phyloP scores from a whole-genome alignment of 805 yeast genomes.

The Kluyveromyces nonfermentans region DNA sequence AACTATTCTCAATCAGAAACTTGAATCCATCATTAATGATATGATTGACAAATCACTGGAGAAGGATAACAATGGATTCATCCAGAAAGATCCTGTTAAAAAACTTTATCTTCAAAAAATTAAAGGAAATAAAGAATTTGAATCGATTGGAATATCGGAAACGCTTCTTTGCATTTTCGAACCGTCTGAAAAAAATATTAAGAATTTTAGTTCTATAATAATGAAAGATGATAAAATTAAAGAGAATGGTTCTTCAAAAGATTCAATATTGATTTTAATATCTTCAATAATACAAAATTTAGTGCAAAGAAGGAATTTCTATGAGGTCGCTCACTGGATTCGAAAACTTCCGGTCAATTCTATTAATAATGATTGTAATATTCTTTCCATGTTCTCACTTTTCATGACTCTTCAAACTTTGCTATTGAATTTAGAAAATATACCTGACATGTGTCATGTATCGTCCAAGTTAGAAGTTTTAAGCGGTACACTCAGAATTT shows the following conservation, averaged over 20 bases:
- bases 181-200: slow-evolving; percentile 21
- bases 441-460: slow-evolving; percentile 4
- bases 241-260: not conserved
- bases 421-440: not conserved
- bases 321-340: slow-evolving; percentile 18
- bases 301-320: slow-evolving; percentile 16
- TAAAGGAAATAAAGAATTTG: slow-evolving; percentile 10
- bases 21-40: slow-evolving; percentile 6
- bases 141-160: slow-evolving; percentile 10
- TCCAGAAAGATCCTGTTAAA: slow-evolving; percentile 16
- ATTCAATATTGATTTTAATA: slow-evolving; percentile 6
- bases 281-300: slow-evolving; percentile 22
- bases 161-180: slow-evolving; percentile 21
- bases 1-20: slow-evolving; percentile 7
- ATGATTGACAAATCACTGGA: slow-evolving; percentile 9
- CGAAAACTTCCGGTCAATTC: slow-evolving; percentile 11
- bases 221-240: not conserved
- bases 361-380: slow-evolving; percentile 9
- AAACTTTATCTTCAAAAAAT: slow-evolving; percentile 11
- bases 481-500: slow-evolving; percentile 27
- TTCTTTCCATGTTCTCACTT: slow-evolving; percentile 6
- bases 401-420: not conserved
- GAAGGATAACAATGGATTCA: slow-evolving; percentile 6
- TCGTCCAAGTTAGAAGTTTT: slow-evolving; percentile 23
- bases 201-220: slow-evolving; percentile 6